Evolutionary conservation across 1,284 basidiomycete species (phyloP).

Genomic region (Schizophyllum amplum): DNA sequence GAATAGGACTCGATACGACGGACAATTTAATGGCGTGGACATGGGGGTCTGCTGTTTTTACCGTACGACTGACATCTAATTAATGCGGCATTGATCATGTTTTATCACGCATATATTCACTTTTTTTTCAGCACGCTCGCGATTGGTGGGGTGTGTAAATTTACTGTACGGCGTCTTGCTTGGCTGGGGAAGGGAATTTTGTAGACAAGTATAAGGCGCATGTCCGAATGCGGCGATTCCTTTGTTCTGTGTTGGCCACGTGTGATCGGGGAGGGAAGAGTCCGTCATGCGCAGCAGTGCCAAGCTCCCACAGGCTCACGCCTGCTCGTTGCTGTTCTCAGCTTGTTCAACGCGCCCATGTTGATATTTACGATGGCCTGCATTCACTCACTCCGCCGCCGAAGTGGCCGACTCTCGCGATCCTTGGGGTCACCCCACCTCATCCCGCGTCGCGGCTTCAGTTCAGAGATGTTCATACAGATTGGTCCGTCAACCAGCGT

Average conservation of each 20-base stretch:
- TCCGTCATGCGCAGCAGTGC: conserved; percentile 1
- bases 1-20: not conserved
- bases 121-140: no score
- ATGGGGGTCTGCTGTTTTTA: not conserved
- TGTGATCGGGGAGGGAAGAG: not conserved
- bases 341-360: not conserved
- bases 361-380: no score
- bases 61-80: conserved; percentile 1
- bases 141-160: no score
- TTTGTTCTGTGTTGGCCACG: not conserved
- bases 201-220: no score
- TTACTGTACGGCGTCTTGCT: no score
- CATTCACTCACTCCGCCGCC: not conserved
- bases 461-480: no score
- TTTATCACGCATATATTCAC: no score
- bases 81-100: not conserved
- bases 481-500: no score
- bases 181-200: no score
- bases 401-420: no score
- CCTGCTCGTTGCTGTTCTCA: not conserved
- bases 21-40: not conserved
- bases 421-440: no score
- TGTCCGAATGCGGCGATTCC: not conserved
- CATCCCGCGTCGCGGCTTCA: no score
- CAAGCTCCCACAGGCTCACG: not conserved